Conservation (phyloP, 495 filamentous ascomycete genomes). For the Tetracladium marchalianum region DNA sequence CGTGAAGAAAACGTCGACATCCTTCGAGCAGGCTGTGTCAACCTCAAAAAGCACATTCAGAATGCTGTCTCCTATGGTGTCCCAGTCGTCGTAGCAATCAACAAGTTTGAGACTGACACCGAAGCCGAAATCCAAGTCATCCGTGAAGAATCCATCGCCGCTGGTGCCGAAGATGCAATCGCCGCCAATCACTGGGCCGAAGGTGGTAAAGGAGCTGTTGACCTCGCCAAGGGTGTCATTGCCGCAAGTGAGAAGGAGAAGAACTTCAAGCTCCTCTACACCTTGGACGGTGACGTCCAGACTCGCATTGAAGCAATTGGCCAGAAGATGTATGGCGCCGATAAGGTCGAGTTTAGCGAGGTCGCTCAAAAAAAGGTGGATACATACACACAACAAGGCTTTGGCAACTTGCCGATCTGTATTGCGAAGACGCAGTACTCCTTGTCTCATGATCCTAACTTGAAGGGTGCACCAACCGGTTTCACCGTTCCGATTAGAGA, state of each 20-base stretch:
- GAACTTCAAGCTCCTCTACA: conserved; percentile 83
- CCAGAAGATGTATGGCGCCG: conserved; percentile 87
- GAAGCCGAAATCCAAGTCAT: conserved; percentile 84
- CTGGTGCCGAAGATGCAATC: conserved; percentile 89
- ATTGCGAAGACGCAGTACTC: conserved; percentile 98
- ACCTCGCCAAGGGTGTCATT: conserved; percentile 82
- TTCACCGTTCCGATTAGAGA: conserved; percentile 95
- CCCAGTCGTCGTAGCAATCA: conserved; percentile 95
- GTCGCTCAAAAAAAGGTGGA: conserved; percentile 93
- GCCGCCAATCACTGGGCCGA: conserved; percentile 95
- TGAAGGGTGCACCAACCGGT: conserved; percentile 94
- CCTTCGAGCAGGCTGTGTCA: conserved; percentile 80
- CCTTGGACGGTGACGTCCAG: conserved; percentile 68
- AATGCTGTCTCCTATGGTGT: conserved; percentile 85
- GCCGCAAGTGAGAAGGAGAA: conserved; percentile 74
- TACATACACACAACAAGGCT: conserved; percentile 85
- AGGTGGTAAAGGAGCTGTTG: conserved; percentile 83
- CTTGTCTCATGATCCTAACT: conserved; percentile 80
- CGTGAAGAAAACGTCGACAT: conserved; percentile 88
- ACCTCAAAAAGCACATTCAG: conserved; percentile 84
- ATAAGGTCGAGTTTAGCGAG: conserved; percentile 85
- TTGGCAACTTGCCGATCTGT: conserved; percentile 87
- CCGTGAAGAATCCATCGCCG: conserved; percentile 81
- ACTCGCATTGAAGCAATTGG: conserved; percentile 89
- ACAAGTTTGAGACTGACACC: conserved; percentile 90